Base-by-base conservation (phyloP, 768 basidiomycete genomes). In the Macrolepiota albuminosa region DNA sequence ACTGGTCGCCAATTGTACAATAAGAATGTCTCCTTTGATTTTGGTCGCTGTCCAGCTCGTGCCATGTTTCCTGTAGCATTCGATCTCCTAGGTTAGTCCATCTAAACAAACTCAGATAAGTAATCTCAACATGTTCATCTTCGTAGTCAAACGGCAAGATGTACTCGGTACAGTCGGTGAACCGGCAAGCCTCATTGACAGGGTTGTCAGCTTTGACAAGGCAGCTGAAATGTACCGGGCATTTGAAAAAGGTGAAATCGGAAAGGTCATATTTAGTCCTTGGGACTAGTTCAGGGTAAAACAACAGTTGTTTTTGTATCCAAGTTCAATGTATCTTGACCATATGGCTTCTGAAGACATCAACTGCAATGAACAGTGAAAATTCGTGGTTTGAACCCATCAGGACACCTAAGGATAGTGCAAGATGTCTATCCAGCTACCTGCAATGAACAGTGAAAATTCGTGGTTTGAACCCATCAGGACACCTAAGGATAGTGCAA, bases 41-140 rank as follows among this genome's bases (percentile, higher is more conserved):
- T 92, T 68, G 91, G 91, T 9, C 83, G 90, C 9, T 92, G 90
- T 64, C 91, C 89, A 16, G 89, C 89, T 5, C 83, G 87, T 14
- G 84, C 89, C 0, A 84, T 91, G 81, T 85, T 92, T 65, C 86
- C 87, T 10, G 70, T 81, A 58, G 91, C 89, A 2, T 78, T 89
- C 43, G 85, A 85, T 64, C 70, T 93, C 33, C 72, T 93, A 34
- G 75, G 81, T 78, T 47, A 62, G 76, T 61, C 40, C n/a, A 33
- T 36, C 16, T 21, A 6, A 29, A 13, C 10, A 10, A 48, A 16
- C 6, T 16, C 7, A 21, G 42, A 21, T 39, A 11, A 36, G 9
- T 4, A 10, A 36, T 31, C 24, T 56, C n/a, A 50, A 39, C 31
- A 14, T 43, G 4, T 14, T 6, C 5, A 10, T 14, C 31, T 46